Base-by-base conservation (phyloP, 768 basidiomycete genomes). In the Tylopilus plumbeoviolaceoides region DNA sequence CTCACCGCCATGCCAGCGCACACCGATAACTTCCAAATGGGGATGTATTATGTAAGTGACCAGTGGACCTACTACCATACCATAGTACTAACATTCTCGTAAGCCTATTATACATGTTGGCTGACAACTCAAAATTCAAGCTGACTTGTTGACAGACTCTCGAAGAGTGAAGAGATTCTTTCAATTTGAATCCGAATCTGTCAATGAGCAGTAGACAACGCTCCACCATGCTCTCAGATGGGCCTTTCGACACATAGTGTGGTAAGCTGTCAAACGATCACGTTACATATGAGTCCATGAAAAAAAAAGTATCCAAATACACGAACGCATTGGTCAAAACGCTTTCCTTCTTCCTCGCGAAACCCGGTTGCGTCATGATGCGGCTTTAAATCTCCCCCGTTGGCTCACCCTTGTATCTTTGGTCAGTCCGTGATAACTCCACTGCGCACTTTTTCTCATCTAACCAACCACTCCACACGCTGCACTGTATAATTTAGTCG, bases 351-450 rank as follows among this genome's bases (percentile, higher is more conserved):
- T 15, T 15, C 20, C n/a, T 21, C 28, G 27, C 3, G 7, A n/a
- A 20, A 18, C 11, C 23, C 21, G 38, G 14, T 43, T 20, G 20
- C 40, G 27, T 7, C 50, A 44, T 46, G 31, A 18, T 42, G n/a
- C n/a, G 48, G 47, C 62, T 48, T 44, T 60, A 54, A 30, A 57
- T 57, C 33, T 15, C 12, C 11, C 12, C 9, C 51, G 43, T 45
- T 64, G 55, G 53, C 33, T 66, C 35, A 20, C 38, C 35, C 31
- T 63, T 9, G 51, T 38, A 1, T 46, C 55, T 7, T 31, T 51
- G 10, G 45, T 55, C 39, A 52, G 7, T 7, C 7, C 6, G 6
- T 14, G 18, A 23, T 30, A 27, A 39, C 8, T 9, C 44, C 43
- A 56, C 23, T 39, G 5, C 28, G 8, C 27, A 28, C 8, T 30